Conservation (phyloP, 495 filamentous ascomycete species). For the Annulohypoxylon nitens region DNA sequence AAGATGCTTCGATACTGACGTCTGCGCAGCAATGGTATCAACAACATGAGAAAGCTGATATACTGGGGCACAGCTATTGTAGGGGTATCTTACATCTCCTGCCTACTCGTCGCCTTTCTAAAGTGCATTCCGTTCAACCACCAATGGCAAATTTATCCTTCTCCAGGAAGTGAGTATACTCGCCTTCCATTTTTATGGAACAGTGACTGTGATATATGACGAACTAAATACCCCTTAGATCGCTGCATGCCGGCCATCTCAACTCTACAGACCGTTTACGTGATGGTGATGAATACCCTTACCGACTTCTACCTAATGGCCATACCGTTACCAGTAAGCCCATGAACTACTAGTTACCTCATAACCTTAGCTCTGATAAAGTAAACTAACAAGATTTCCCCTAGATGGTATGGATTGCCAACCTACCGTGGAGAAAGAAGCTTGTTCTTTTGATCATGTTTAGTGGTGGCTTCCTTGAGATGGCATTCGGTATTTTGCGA, state of each 20-base stretch:
- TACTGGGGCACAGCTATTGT: constrained; percentile 61
- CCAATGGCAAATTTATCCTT: constrained; percentile 70
- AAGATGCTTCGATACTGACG: neutral
- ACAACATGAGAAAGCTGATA: constrained; percentile 61
- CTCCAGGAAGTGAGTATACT: constrained; percentile 65
- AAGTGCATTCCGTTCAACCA: constrained; percentile 63
- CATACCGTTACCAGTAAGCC: constrained; percentile 63
- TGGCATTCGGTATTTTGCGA: constrained; percentile 70
- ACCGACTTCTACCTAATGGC: constrained; percentile 70
- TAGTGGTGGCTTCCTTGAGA: constrained; percentile 70
- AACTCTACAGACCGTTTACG: constrained; percentile 53
- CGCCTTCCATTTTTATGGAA: too few relatives aligned
- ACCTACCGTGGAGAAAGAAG: constrained; percentile 65
- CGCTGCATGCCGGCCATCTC: constrained; percentile 46
- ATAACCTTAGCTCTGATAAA: constrained; percentile 10
- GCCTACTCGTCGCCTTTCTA: constrained; percentile 57
- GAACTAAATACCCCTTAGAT: constrained; percentile 30
- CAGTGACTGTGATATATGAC: neutral
- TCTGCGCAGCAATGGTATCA: constrained; percentile 55
- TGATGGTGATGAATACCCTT: constrained; percentile 65
- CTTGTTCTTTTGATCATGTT: constrained; percentile 68
- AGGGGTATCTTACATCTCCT: constrained; percentile 63
- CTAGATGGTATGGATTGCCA: constrained; percentile 68
- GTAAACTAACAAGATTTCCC: constrained; percentile 5
- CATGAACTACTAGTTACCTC: constrained; percentile 11